Base-by-base conservation (phyloP, 2,329 filamentous ascomycete genomes). In the Trichophyton benhamiae region DNA sequence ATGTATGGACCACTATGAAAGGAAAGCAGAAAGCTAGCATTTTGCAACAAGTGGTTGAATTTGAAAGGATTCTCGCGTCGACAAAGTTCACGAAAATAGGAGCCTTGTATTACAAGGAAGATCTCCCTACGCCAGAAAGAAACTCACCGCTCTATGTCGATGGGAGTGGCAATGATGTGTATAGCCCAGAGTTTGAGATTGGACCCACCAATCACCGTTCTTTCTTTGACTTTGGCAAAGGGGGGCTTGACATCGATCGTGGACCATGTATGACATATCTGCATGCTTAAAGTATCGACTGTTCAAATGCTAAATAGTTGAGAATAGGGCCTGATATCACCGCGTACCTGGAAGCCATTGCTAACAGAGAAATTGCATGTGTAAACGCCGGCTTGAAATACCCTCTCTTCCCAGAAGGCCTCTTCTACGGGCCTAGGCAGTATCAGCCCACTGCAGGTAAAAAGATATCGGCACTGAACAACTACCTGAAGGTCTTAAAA, bases 291-390 rank as follows among this genome's bases (percentile, higher is more conserved):
- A 36, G 9, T 36, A 8, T 13, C 33, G 33, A 13, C 11, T 9
- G 1, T 36, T 36, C 33, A 36, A 11, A 36, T 1, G 11, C 33
- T 36, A 36, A 36, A 13, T 9, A 1, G 2, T 13, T 36, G 33
- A 4, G 11, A 13, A 36, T 13, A 36, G 33, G 33, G 33, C 9
- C 33, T 36, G 7, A 36, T 36, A 13, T 36, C 11, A 36, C 33
- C 3, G 11, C 33, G 7, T 36, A 36, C 33, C 9, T 71, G 17
- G 61, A 55, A 60, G 68, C 70, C 49, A 63, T 74, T 63, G 71
- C 66, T 33, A 63, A 63, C 63, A 68, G 71, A 58, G 72, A 76
- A 62, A 66, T 72, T 53, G 65, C 66, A 57, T 75, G 72, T 70
- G 68, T 75, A 48, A 65, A 48, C 0, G 44, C 44, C 6, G 44